A percentile compares a stretch with the other conserved stretches of the same genome.
These are phyloP conservation scores for Chrysoporthe austroafricana DNA, from an alignment of 2,329 filamentous ascomycete species.

Conservation along the genomic window DNA sequence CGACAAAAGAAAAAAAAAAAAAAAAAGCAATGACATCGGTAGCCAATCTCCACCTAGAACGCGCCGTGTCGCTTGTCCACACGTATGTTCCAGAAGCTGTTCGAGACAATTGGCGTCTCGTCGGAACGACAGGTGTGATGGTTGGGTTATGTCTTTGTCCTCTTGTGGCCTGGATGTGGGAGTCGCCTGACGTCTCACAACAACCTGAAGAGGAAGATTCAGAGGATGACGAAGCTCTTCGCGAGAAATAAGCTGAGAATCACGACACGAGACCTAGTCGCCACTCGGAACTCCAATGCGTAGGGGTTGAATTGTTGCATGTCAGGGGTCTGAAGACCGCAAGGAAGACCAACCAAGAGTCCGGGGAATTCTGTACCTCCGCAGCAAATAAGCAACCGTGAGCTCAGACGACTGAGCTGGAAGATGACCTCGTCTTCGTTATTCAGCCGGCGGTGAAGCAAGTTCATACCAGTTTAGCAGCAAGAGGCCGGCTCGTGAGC, in stretches of 20 bases:
- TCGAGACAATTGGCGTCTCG: slow-evolving; percentile 23
- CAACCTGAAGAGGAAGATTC: not conserved
- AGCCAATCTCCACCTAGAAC: slow-evolving; percentile 19
- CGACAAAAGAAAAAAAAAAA: too few relatives aligned
- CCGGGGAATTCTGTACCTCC: not conserved
- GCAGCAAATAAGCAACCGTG: not conserved
- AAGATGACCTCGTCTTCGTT: not conserved
- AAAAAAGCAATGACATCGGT: not conserved
- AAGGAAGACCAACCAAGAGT: not conserved
- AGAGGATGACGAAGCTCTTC: not conserved
- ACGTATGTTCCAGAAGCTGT: slow-evolving; percentile 21
- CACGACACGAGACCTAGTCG: not conserved
- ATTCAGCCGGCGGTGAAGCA: not conserved
- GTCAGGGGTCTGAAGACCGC: not conserved
- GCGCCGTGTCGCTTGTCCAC: slow-evolving; percentile 14
- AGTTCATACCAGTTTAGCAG: not conserved
- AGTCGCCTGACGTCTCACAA: not conserved
- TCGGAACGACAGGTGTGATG: slow-evolving; percentile 24
- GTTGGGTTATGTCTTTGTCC: slow-evolving; percentile 19
- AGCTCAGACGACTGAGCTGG: not conserved
- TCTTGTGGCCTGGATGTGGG: slow-evolving; percentile 32
- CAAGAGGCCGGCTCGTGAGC: not conserved
- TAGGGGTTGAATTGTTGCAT: not conserved
- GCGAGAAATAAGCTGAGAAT: not conserved
- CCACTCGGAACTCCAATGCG: not conserved